Conservation (phyloP, 345 rosid genomes). For the Eucalyptus sp. region DNA sequence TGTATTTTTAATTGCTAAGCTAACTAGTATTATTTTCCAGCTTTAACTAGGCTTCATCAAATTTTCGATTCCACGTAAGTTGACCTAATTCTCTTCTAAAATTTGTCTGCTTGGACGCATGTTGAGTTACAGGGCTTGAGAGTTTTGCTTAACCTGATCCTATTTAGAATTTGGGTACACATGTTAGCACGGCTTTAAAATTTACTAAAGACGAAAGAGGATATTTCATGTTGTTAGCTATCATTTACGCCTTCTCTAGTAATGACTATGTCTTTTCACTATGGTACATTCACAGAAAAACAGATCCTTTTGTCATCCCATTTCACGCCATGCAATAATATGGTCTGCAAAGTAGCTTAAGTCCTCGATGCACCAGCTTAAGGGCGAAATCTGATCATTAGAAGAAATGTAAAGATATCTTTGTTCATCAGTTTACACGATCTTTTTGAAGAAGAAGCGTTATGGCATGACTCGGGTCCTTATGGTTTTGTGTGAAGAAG, state of each 20-base stretch:
- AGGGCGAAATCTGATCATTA: neutral
- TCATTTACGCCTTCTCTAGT: neutral
- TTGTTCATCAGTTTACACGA: neutral
- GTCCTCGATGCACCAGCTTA: neutral
- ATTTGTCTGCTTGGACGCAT: neutral
- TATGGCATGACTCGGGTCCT: neutral
- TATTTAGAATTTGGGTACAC: neutral
- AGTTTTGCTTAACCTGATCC: neutral
- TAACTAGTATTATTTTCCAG: neutral
- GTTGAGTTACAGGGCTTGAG: neutral
- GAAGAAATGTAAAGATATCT: neutral
- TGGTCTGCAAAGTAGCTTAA: neutral
- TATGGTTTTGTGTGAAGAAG: neutral
- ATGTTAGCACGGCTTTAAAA: neutral
- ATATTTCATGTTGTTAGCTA: neutral
- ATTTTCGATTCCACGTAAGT: neutral
- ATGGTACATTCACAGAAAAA: neutral
- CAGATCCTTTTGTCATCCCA: neutral
- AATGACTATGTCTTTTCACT: neutral
- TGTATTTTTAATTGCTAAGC: neutral
- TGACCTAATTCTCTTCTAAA: neutral
- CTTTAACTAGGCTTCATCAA: neutral
- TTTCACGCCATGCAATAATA: neutral
- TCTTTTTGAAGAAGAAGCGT: neutral
- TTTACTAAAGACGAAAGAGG: neutral